Evolutionary conservation across 371 early-diverging fungal species (phyloP).

Genomic region (Lichtheimia corymbifera): DNA sequence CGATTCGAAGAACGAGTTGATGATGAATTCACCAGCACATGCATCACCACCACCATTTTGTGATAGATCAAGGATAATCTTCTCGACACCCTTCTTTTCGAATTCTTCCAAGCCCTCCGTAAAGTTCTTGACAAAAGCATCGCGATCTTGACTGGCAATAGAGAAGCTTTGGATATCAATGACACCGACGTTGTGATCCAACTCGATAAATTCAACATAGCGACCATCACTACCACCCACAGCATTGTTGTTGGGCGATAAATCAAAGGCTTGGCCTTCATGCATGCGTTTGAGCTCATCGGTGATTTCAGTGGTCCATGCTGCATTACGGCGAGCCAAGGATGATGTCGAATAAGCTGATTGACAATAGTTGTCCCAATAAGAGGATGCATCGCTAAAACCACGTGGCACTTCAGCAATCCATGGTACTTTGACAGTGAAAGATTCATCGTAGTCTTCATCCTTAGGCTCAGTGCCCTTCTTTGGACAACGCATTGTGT

Average conservation of each 20-base stretch:
- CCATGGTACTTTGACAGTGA: slow-evolving; percentile 55
- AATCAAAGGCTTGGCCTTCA: slow-evolving; percentile 39
- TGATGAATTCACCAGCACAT: slow-evolving; percentile 54
- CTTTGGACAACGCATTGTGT: slow-evolving; percentile 48
- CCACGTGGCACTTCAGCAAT: slow-evolving; percentile 45
- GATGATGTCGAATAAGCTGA: slow-evolving; percentile 26
- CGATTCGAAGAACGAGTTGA: slow-evolving; percentile 43
- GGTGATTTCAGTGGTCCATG: slow-evolving; percentile 18
- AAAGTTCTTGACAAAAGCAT: slow-evolving; percentile 38
- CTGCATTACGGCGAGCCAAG: slow-evolving; percentile 16
- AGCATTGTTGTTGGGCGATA: slow-evolving; percentile 23
- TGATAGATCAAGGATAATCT: slow-evolving; percentile 50
- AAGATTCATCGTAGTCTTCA: slow-evolving; percentile 46
- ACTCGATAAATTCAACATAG: slow-evolving; percentile 38
- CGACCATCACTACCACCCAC: slow-evolving; percentile 27
- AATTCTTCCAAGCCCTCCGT: slow-evolving; percentile 37
- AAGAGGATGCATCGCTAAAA: slow-evolving; percentile 35
- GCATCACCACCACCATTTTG: slow-evolving; percentile 56
- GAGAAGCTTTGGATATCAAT: slow-evolving; percentile 55
- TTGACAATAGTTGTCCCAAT: slow-evolving; percentile 46
- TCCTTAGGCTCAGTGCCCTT: slow-evolving; percentile 36
- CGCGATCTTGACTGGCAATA: slow-evolving; percentile 34
- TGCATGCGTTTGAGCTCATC: slow-evolving; percentile 38
- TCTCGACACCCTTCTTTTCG: slow-evolving; percentile 40
- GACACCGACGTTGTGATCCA: slow-evolving; percentile 42